These are phyloP conservation scores for Mucuna pruriens DNA, from an alignment of 306 rosid species.

Conservation along the genomic window DNA sequence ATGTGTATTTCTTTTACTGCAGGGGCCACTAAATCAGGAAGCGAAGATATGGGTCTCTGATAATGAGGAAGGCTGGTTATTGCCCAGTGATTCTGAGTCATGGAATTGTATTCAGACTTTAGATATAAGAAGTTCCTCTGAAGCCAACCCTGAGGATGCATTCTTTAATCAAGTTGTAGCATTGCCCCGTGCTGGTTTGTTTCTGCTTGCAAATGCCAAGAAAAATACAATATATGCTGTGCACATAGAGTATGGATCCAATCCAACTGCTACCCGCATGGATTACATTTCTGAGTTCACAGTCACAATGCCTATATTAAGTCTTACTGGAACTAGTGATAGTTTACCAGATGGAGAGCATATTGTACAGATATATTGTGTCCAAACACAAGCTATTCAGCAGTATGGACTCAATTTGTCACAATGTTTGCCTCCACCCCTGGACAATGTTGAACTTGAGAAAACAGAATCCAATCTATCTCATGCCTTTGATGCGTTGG, in stretches of 20 bases:
- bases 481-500: constrained; percentile 46
- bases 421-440: constrained; percentile 75
- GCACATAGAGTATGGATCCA: constrained; percentile 71
- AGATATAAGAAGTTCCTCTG: constrained; percentile 63
- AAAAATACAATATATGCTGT: constrained; percentile 79
- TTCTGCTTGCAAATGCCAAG: constrained; percentile 80
- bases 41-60: constrained; percentile 75
- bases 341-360: constrained; percentile 68
- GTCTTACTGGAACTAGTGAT: constrained; percentile 76
- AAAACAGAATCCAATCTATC: constrained; percentile 48
- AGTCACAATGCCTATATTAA: constrained; percentile 78
- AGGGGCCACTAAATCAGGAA: constrained; percentile 73
- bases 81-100: constrained; percentile 74
- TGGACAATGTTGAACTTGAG: constrained; percentile 59
- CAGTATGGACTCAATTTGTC: constrained; percentile 72
- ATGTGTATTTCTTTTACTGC: constrained; percentile 28
- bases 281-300: constrained; percentile 78
- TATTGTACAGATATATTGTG: constrained; percentile 70
- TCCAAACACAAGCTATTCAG: constrained; percentile 87
- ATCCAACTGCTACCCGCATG: constrained; percentile 73
- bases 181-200: constrained; percentile 63
- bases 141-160: constrained; percentile 58
- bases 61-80: constrained; percentile 76
- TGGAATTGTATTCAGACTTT: constrained; percentile 73
- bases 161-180: constrained; percentile 75